Evolutionary conservation across 768 basidiomycete species (phyloP), one percentile per base, ranked within the genome.

Genomic region (Suillus ampliporus): DNA sequence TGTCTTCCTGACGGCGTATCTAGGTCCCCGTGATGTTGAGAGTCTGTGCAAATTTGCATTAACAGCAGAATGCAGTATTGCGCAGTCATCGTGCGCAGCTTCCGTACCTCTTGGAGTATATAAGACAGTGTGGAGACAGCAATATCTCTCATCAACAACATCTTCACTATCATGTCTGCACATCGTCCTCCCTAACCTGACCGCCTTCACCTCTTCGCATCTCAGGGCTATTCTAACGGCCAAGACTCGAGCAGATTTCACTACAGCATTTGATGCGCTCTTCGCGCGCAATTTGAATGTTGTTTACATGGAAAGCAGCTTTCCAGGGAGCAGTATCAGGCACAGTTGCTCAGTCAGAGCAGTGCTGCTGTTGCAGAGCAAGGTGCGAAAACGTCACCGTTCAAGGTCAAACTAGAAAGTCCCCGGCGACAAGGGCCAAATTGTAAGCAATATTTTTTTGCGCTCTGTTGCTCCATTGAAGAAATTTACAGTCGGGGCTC

Each of bases 101-200:
- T 56, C 23, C 26, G 6, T n/a, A 19, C 17, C 26, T 40, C 23
- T 56, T 56, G 54, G 17, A 4, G 38, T 40, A 56, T 10, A 56
- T 40, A 56, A 56, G 26, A 11, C 26, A 3, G 17, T 5, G 23
- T 4, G 1, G 1, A 19, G 6, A 40, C 23, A 26, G n/a, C 17
- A 13, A 28, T 4, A 10, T 26, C 6, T n/a, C 1, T 35, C 14
- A 38, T 23, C 17, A 48, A 35, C 4, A 35, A 26, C 15, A 17
- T 46, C 43, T 26, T 9, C 3, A 59, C 44, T 4, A 14, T 7
- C 61, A 77, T 76, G n/a, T n/a, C n/a, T n/a, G n/a, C n/a, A n/a
- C n/a, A n/a, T 76, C 63, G 74, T 78, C 58, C 76, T 80, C 54
- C 82, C 80, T 6, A 64, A 75, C 3, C 82, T 84, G 64, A 74